Percentiles rank a stretch among this genome's conserved stretches.
phyloP scores from a whole-genome alignment of 78 protist species.

The Dictyostelium purpureum region DNA sequence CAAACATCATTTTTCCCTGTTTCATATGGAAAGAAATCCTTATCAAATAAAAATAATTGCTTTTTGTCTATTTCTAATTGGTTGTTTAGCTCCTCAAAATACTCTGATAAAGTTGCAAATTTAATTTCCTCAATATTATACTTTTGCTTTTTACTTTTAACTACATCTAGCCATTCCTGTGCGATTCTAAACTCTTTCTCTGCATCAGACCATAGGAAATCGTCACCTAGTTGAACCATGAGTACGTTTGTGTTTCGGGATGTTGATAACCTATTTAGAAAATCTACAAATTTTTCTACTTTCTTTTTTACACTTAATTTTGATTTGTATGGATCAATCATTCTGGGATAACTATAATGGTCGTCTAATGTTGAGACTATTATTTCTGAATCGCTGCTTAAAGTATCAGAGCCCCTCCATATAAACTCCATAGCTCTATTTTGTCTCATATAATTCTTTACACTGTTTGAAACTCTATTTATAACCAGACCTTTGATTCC shows the following conservation, averaged over 20 bases:
- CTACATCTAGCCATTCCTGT: constrained; percentile 7
- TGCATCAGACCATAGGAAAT: constrained; percentile 46
- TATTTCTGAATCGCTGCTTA: neutral
- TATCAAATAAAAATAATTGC: neutral
- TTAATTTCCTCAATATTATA: constrained; percentile 6
- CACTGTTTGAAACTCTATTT: constrained; percentile 50
- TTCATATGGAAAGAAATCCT: constrained; percentile 83
- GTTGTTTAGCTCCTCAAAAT: constrained; percentile 35
- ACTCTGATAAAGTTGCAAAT: constrained; percentile 44
- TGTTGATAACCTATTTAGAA: neutral
- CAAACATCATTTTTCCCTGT: constrained; percentile 47
- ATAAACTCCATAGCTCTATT: constrained; percentile 75
- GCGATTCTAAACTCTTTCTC: constrained; percentile 21
- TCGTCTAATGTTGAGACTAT: constrained; percentile 65
- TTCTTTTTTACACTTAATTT: neutral
- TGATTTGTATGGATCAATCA: too few relatives aligned
- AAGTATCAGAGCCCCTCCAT: constrained; percentile 76
- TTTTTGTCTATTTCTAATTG: neutral
- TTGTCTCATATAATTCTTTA: neutral
- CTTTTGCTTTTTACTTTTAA: neutral
- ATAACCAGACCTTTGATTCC: constrained; percentile 76
- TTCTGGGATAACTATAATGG: constrained; percentile 42
- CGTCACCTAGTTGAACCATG: constrained; percentile 79
- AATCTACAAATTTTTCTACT: neutral
- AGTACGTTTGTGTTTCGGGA: constrained; percentile 12